Conservation (phyloP, 805 yeast genomes). For the Alloascoidea hylecoeti region DNA sequence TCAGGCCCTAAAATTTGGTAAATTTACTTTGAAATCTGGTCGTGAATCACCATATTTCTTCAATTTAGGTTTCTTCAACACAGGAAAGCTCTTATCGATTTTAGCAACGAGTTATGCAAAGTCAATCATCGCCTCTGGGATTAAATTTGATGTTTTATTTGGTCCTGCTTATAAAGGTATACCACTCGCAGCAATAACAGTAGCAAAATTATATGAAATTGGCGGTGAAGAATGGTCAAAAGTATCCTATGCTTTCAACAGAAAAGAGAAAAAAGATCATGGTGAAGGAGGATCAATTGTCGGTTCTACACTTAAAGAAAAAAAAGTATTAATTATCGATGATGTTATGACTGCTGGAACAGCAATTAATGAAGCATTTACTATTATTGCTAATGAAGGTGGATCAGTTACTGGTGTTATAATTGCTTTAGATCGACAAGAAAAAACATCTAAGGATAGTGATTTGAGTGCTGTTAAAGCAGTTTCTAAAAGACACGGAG, state of each 20-base stretch:
- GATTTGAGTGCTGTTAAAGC: slow-evolving; percentile 68
- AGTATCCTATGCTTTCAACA: slow-evolving; percentile 84
- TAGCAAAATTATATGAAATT: slow-evolving; percentile 82
- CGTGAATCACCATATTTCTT: slow-evolving; percentile 93
- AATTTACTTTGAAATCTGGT: slow-evolving; percentile 84
- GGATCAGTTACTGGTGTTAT: slow-evolving; percentile 76
- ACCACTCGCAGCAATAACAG: slow-evolving; percentile 87
- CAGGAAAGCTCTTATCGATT: slow-evolving; percentile 65
- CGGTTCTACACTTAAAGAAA: slow-evolving; percentile 61
- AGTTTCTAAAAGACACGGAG: slow-evolving; percentile 53
- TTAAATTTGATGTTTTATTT: slow-evolving; percentile 81
- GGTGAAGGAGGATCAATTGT: slow-evolving; percentile 97
- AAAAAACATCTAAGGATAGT: slow-evolving; percentile 53
- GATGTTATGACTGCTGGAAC: slow-evolving; percentile 99
- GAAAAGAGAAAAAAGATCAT: slow-evolving; percentile 93
- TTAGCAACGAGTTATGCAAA: slow-evolving; percentile 83
- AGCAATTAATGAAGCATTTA: slow-evolving; percentile 89
- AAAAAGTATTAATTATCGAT: slow-evolving; percentile 75
- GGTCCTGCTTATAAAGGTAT: slow-evolving; percentile 99
- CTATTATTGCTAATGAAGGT: slow-evolving; percentile 50
- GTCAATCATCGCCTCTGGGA: slow-evolving; percentile 67
- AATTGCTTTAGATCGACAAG: slow-evolving; percentile 93
- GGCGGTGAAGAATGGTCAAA: slow-evolving; percentile 66
- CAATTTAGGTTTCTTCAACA: slow-evolving; percentile 81
- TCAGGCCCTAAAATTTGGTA: slow-evolving; percentile 76